Evolutionary conservation across 768 basidiomycete species (phyloP), one percentile per base, ranked within the genome.

Genomic region (Filobasidium wieringae): DNA sequence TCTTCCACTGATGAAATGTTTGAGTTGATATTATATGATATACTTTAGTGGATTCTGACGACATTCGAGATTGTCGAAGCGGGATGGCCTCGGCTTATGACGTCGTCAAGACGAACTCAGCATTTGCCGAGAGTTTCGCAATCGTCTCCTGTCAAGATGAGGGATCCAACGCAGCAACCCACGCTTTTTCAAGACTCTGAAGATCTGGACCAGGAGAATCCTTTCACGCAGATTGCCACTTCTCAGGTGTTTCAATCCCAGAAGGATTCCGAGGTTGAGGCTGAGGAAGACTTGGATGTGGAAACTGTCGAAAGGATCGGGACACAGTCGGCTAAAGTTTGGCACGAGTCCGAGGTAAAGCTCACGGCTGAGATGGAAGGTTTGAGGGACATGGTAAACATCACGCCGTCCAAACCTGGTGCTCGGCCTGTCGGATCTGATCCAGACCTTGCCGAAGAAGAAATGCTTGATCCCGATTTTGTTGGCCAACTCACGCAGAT

Each of bases 51-150:
- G 79, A 81, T 87, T 29, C 85, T 87, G 83, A 86, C 89, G 7
- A 82, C 86, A 0, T 96, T 95, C 66, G 85, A 95, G 74, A 92
- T 90, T 64, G 78, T 87, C 26, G 86, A 92, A 73, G 85, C 83
- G 0, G 78, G 91, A 9, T 95, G 90, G 90, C 72, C 72, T 1
- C 31, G 53, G 39, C 32, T 41, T 5, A 40, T 40, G n/a, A 52
- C 41, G 39, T 40, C 43, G 14, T 51, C 50, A 51, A 24, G 50
- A 17, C 43, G 43, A 6, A 19, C 19, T 19, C 43, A 14, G 43
- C 22, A 4, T 27, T 22, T 15, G 22, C 22, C 11, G 5, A 47
- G 29, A 22, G 43, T 19, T 14, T 19, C 19, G 2, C 50, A 51
- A n/a, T 41, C 54, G 17, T 60, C 59, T 7, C 53, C 59, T n/a